Percentiles rank a stretch among this genome's conserved stretches.
Conservation (phyloP, 768 basidiomycete genomes). For the Serendipita vermifera region DNA sequence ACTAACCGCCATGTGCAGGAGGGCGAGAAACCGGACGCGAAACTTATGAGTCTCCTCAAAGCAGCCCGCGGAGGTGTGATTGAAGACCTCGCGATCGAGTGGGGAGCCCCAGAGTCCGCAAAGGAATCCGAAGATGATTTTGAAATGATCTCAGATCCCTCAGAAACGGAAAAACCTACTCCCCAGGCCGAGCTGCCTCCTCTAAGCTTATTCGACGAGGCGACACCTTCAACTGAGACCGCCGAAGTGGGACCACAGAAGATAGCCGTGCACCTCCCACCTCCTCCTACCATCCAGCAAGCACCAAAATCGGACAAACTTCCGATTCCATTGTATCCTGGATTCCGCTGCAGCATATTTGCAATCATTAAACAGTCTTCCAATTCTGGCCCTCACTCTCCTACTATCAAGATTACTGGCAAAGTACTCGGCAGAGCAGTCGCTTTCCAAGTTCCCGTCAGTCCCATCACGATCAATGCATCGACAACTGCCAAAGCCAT, state of each 20-base stretch:
- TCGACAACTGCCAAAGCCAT: not conserved
- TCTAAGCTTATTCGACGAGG: not conserved
- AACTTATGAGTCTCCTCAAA: not conserved
- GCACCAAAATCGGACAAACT: not conserved
- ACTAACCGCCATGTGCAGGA: not conserved
- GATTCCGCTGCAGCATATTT: constrained; percentile 8
- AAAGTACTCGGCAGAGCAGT: constrained; percentile 9
- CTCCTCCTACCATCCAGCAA: not conserved
- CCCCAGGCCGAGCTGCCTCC: not conserved
- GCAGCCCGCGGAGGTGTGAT: not conserved
- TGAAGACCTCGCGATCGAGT: not conserved
- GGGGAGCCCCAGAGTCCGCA: not conserved
- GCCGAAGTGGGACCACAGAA: not conserved
- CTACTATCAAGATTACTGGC: not conserved
- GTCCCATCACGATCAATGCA: not conserved
- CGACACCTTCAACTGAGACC: not conserved
- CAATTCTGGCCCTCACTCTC: constrained; percentile 3
- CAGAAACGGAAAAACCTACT: not conserved
- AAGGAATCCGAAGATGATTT: not conserved
- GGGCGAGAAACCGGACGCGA: not conserved
- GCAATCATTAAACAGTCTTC: not conserved
- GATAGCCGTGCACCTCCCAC: not conserved
- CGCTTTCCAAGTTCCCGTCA: constrained; percentile 9
- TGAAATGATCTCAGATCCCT: not conserved
- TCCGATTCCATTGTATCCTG: constrained; percentile 2